These are phyloP conservation scores for Aspergillus brunneoviolaceus DNA, from an alignment of 2,329 filamentous ascomycete genomes.

Conservation along the genomic window DNA sequence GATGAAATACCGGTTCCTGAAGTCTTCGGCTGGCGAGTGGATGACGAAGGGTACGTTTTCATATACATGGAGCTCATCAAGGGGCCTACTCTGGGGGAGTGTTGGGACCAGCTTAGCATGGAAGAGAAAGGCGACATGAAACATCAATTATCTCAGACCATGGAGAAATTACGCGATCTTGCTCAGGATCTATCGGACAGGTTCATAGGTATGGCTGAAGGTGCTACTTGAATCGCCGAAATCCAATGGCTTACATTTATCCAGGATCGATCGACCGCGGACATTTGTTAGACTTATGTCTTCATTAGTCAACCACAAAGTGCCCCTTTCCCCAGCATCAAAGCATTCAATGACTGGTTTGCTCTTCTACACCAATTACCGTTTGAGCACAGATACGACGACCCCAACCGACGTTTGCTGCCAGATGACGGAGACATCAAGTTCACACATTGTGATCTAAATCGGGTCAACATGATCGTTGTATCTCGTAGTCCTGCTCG, in stretches of 20 bases:
- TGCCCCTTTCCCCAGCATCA: slow-evolving; percentile 24
- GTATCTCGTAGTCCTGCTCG: slow-evolving; percentile 20
- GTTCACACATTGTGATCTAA: slow-evolving; percentile 36
- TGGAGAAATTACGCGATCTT: slow-evolving; percentile 18
- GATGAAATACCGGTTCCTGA: slow-evolving; percentile 36
- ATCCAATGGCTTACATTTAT: neutral
- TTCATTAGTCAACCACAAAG: slow-evolving; percentile 17
- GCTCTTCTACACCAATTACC: slow-evolving; percentile 19
- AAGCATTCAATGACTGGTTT: slow-evolving; percentile 31
- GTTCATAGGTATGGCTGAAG: slow-evolving; percentile 22
- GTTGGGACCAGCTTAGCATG: slow-evolving; percentile 22
- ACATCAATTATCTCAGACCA: slow-evolving; percentile 20
- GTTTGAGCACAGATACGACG: slow-evolving; percentile 11
- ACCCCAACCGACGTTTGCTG: slow-evolving; percentile 23
- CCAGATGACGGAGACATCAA: slow-evolving; percentile 30
- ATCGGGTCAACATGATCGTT: slow-evolving; percentile 34
- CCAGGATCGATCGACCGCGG: slow-evolving; percentile 22
- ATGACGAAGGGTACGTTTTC: slow-evolving; percentile 22
- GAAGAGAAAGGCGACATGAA: slow-evolving; percentile 17
- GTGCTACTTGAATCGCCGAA: too few relatives aligned
- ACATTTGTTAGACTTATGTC: slow-evolving; percentile 21
- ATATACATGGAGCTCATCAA: slow-evolving; percentile 36
- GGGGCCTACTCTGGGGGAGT: slow-evolving; percentile 26
- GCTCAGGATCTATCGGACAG: slow-evolving; percentile 19
- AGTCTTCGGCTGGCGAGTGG: slow-evolving; percentile 36